These are phyloP conservation scores for Oryza longistaminata DNA, from an alignment of 176 grass and related monocot species.

Conservation along the genomic window DNA sequence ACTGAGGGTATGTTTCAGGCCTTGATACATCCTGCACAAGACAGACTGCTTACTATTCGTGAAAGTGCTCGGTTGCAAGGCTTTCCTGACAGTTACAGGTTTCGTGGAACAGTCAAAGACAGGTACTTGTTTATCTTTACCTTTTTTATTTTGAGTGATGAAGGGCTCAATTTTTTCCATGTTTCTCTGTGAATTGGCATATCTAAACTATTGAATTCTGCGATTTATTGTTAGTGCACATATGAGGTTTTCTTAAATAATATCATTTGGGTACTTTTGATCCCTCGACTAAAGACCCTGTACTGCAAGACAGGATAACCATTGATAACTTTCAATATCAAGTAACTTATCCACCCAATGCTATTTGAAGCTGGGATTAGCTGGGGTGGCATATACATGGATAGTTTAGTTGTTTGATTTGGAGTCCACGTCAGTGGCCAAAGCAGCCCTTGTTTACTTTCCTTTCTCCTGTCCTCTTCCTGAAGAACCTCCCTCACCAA, in stretches of 20 bases:
- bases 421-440: neutral
- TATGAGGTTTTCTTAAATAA: neutral
- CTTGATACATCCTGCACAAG: conserved; percentile 85
- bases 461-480: neutral
- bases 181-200: neutral
- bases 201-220: conserved; percentile 14
- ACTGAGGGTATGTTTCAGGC: conserved; percentile 53
- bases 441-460: neutral
- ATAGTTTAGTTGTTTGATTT: neutral
- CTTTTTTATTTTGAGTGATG: neutral
- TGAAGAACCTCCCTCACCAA: neutral
- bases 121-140: conserved; percentile 45
- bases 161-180: neutral
- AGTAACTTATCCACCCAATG: neutral
- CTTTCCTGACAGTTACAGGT: conserved; percentile 88
- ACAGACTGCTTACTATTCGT: conserved; percentile 77
- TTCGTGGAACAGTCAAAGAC: conserved; percentile 76
- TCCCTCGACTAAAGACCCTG: neutral
- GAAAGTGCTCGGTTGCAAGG: conserved; percentile 94
- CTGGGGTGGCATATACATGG: neutral
- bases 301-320: neutral
- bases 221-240: neutral
- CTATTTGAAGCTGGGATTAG: neutral
- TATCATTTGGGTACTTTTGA: neutral
- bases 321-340: neutral